These are phyloP conservation scores for Pichia phayaonensis DNA, from an alignment of 805 yeast species.

Conservation along the genomic window DNA sequence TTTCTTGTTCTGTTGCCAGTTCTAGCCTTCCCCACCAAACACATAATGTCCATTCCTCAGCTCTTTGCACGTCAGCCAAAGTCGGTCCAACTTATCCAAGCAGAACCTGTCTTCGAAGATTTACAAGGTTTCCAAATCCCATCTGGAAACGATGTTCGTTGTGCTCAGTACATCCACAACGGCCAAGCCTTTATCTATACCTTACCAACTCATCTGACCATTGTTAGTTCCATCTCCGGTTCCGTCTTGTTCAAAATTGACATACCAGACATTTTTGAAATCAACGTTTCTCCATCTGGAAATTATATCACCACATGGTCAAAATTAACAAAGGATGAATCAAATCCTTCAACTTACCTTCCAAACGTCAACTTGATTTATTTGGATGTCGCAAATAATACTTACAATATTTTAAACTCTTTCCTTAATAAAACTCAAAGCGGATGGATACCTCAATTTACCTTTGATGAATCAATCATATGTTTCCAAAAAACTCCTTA, in stretches of 20 bases:
- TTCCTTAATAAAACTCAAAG: conserved; percentile 77
- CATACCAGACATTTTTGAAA: conserved; percentile 64
- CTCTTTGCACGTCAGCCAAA: conserved; percentile 44
- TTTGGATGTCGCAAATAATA: conserved; percentile 26
- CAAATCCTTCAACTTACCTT: conserved; percentile 64
- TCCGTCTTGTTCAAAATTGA: conserved; percentile 40
- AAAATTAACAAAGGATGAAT: conserved; percentile 59
- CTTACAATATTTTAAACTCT: conserved; percentile 28
- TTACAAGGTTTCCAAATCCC: conserved; percentile 27
- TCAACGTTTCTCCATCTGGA: conserved; percentile 86
- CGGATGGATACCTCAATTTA: conserved; percentile 91
- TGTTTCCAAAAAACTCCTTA: conserved; percentile 45
- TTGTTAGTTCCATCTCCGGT: conserved; percentile 51
- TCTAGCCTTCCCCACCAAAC: too few species aligned
- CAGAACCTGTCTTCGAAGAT: conserved; percentile 33
- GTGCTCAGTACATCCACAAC: conserved; percentile 57
- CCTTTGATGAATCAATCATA: conserved; percentile 67
- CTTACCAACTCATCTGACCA: conserved; percentile 51
- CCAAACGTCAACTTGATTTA: conserved; percentile 78
- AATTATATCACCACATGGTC: conserved; percentile 82
- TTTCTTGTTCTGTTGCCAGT: too few species aligned
- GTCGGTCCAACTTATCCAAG: conserved; percentile 44
- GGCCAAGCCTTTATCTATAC: conserved; percentile 69
- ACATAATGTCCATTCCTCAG: conserved; percentile 18
- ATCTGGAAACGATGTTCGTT: conserved; percentile 41